Percentiles rank a stretch among this genome's conserved stretches.
Evolutionary conservation across 805 yeast genomes (phyloP).

Genomic region (Clavispora fructus): DNA sequence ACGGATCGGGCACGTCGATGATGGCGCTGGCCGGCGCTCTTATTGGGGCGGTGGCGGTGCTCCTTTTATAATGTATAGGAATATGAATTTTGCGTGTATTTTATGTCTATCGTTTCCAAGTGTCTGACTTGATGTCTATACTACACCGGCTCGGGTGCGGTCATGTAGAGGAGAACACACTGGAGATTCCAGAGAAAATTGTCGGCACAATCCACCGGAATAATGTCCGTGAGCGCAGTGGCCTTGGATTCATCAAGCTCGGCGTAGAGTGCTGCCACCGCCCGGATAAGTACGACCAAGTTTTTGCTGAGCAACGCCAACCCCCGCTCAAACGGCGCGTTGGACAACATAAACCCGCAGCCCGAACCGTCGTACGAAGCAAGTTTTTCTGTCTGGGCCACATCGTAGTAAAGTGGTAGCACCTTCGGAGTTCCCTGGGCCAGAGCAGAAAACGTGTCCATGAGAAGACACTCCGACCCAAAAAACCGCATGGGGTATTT

Average conservation of each 20-base stretch:
- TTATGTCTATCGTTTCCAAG: too few relatives aligned
- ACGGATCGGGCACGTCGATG: conserved; percentile 1
- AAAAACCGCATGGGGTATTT: conserved; percentile 23
- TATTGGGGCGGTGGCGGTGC: conserved; percentile 31
- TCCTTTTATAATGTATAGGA: conserved; percentile 20
- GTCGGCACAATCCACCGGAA: conserved; percentile 36
- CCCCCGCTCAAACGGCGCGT: conserved; percentile 29
- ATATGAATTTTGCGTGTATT: neutral
- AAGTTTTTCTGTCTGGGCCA: conserved; percentile 15
- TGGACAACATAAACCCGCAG: conserved; percentile 8
- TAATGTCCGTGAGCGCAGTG: conserved; percentile 11
- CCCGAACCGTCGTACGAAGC: conserved; percentile 3
- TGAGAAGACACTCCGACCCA: conserved; percentile 19
- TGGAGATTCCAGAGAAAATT: conserved; percentile 38
- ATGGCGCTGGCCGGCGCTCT: conserved; percentile 27
- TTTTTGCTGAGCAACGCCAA: conserved; percentile 28
- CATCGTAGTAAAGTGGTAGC: conserved; percentile 28
- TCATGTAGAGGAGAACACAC: conserved; percentile 29
- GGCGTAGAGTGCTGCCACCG: conserved; percentile 14
- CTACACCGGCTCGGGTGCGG: conserved; percentile 18
- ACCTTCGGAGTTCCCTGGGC: conserved; percentile 3
- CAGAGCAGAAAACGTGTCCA: conserved; percentile 15
- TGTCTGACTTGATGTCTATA: neutral
- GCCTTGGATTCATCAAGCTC: conserved; percentile 5
- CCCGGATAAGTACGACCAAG: conserved; percentile 20